Evolutionary conservation across 768 basidiomycete genomes (phyloP).

Genomic region (Leccinum rimulosum): DNA sequence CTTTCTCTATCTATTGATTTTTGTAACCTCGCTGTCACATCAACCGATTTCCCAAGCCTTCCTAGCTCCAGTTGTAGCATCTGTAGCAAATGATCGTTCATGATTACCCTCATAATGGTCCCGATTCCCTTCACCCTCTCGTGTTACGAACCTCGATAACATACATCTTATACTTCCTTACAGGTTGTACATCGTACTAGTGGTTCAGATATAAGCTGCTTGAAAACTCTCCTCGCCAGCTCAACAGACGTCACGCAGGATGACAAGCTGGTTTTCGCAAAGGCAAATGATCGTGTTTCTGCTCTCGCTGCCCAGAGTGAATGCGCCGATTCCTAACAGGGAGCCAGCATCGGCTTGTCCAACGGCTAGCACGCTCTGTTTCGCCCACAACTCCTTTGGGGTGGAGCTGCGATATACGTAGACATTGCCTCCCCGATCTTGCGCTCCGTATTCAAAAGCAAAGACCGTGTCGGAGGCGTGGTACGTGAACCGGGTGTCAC

Average conservation of each 20-base stretch:
- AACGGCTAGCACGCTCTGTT: slow-evolving; percentile 79
- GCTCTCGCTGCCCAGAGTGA: slow-evolving; percentile 34
- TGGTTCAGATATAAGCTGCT: slow-evolving; percentile 20
- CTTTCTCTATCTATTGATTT: slow-evolving; percentile 35
- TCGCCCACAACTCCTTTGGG: slow-evolving; percentile 57
- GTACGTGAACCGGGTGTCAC: slow-evolving; percentile 83
- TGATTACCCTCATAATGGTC: slow-evolving; percentile 35
- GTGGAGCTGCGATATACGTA: slow-evolving; percentile 75
- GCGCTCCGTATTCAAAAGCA: slow-evolving; percentile 79
- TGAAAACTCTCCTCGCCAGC: slow-evolving; percentile 12
- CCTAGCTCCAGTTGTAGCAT: slow-evolving; percentile 30
- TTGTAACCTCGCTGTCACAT: slow-evolving; percentile 27
- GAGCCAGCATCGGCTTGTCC: slow-evolving; percentile 69
- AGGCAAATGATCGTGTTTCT: slow-evolving; percentile 58
- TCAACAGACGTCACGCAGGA: slow-evolving; percentile 45
- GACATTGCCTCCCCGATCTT: slow-evolving; percentile 72
- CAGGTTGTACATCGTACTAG: slow-evolving; percentile 34
- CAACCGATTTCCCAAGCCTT: slow-evolving; percentile 20
- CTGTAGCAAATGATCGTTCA: slow-evolving; percentile 34
- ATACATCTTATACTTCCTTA: slow-evolving; percentile 39
- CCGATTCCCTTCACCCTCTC: slow-evolving; percentile 28
- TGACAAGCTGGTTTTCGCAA: slow-evolving; percentile 71
- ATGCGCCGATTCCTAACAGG: slow-evolving; percentile 69
- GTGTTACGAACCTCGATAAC: slow-evolving; percentile 28
- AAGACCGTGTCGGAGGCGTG: slow-evolving; percentile 62